phyloP scores from a whole-genome alignment of 768 basidiomycete genomes.

The Agaricus bisporus region DNA sequence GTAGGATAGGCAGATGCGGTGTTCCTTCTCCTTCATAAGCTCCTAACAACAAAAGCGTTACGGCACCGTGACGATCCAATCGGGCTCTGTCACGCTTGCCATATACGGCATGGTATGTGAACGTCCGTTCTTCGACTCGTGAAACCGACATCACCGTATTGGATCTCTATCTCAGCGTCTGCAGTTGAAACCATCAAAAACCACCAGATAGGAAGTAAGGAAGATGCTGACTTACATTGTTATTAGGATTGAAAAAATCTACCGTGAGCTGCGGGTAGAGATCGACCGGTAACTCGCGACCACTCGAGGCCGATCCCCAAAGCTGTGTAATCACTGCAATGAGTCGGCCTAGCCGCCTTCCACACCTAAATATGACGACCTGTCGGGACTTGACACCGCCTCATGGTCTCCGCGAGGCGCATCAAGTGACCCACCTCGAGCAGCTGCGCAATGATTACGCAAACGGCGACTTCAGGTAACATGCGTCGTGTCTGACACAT shows the following conservation, averaged over 20 bases:
- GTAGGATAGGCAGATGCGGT: conserved; percentile 3
- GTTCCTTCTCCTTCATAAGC: conserved; percentile 11
- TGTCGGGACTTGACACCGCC: conserved; percentile 5
- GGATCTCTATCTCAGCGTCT: conserved; percentile 5
- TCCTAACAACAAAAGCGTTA: conserved; percentile 14
- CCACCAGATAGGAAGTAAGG: too few relatives aligned
- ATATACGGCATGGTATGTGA: background rate
- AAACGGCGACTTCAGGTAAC: background rate
- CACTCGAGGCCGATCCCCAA: background rate
- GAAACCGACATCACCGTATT: background rate
- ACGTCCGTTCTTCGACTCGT: too few relatives aligned
- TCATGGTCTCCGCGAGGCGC: conserved; percentile 9
- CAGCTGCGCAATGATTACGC: background rate
- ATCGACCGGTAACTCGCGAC: background rate
- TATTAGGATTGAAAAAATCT: too few relatives aligned
- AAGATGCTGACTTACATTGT: too few relatives aligned
- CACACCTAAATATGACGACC: background rate
- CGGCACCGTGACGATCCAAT: conserved; percentile 10
- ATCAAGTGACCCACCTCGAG: conserved; percentile 9
- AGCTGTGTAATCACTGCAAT: background rate
- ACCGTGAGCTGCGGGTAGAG: background rate
- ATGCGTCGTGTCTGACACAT: background rate
- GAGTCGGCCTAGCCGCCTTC: background rate
- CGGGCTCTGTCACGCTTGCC: conserved; percentile 2
- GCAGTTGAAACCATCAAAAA: background rate